Conservation (phyloP, 352 stramenopile genomes). For the Thraustotheca clavata region DNA sequence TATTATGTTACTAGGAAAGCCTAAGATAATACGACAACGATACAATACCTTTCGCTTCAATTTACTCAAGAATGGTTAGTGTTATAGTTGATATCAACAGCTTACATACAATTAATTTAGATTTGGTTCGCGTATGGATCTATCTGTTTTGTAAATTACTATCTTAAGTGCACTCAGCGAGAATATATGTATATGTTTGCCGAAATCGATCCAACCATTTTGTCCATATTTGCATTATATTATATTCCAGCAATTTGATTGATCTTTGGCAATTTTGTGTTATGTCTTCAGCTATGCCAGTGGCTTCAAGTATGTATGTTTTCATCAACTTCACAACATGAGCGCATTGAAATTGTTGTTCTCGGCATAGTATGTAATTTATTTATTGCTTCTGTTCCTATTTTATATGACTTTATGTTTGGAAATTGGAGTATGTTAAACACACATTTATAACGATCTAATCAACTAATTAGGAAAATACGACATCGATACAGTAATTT, state of each 20-base stretch:
- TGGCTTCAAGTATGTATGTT: not conserved
- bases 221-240: not conserved
- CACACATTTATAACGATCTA: no score
- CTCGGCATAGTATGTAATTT: not conserved
- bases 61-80: no score
- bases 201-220: not conserved
- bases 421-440: no score
- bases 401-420: not conserved
- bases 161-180: not conserved
- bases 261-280: not conserved
- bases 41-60: no score
- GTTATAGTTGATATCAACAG: no score
- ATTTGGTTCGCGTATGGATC: not conserved
- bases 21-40: no score
- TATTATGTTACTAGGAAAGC: no score
- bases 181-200: not conserved
- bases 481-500: not conserved
- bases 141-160: not conserved
- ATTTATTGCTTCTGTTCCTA: not conserved
- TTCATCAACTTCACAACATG: not conserved
- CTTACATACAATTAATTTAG: no score
- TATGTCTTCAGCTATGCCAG: not conserved
- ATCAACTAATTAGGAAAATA: no score
- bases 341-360: not conserved
- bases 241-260: not conserved